A percentile compares a stretch with the other conserved stretches of the same genome.
These are phyloP conservation scores for Phyllostachys edulis DNA, from an alignment of 176 grass and related monocot genomes.

Conservation along the genomic window DNA sequence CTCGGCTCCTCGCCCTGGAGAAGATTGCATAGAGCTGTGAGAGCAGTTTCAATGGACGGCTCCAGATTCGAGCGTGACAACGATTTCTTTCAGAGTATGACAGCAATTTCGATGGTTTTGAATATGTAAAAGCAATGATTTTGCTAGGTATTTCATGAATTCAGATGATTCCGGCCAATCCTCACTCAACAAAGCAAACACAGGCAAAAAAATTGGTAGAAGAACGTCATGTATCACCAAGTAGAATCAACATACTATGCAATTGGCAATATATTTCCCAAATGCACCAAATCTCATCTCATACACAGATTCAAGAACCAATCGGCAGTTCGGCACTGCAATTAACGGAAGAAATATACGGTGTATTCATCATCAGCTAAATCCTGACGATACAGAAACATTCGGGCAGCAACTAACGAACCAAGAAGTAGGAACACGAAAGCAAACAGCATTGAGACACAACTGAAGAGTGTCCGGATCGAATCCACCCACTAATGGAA, in stretches of 20 bases:
- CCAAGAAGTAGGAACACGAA: constrained; percentile 30
- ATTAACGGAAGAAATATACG: constrained; percentile 14
- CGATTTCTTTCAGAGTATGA: too few species aligned
- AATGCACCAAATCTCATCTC: constrained; percentile 9
- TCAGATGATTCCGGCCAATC: not conserved
- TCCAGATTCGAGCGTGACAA: too few species aligned
- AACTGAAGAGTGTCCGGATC: constrained; percentile 33
- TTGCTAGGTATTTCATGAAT: too few species aligned
- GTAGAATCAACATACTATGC: too few species aligned
- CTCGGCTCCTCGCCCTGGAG: too few species aligned
- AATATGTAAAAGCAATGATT: not conserved
- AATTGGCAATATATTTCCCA: not conserved
- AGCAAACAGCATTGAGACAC: constrained; percentile 50
- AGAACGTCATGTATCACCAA: too few species aligned
- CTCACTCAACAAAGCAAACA: not conserved
- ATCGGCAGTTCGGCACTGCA: not conserved
- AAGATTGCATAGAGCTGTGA: too few species aligned
- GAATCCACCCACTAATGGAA: not conserved
- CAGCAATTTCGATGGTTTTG: not conserved
- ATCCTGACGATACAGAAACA: constrained; percentile 39
- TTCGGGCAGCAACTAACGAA: constrained; percentile 21
- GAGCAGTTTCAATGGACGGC: too few species aligned
- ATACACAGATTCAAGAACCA: not conserved
- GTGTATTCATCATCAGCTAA: constrained; percentile 43
- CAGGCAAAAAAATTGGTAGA: not conserved